Evolutionary conservation across 2,329 filamentous ascomycete species (phyloP), one percentile per base, ranked within the genome.

Genomic region (Pseudopyrenochaeta lycopersici): DNA sequence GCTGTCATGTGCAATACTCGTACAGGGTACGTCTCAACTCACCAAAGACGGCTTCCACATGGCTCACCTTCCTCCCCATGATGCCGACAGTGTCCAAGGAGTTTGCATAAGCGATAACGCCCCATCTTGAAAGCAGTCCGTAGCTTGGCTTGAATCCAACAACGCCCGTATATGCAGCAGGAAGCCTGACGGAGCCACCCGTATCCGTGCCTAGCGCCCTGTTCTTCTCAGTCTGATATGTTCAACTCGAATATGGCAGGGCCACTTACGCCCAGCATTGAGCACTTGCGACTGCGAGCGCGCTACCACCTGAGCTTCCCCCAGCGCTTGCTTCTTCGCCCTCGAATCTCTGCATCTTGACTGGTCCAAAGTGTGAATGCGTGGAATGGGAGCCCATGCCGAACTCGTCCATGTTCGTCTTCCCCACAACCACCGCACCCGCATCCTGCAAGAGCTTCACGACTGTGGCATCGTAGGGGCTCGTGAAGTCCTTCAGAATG

Each of bases 331-430:
- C 54, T 48, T 68, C 43, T 69, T 78, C 46, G 79, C 74, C 7
- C 77, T 79, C 56, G 84, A 87, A 46, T 73, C 79, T 58, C 21
- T 57, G 52, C 51, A 70, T 56, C 44, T 51, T 63, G 4, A 94
- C 90, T 1, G 85, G 73, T 1, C 90, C 90, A 64, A 88, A 86
- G 49, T 81, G 77, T 1, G 91, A 92, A 66, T 88, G 79, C 17
- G 82, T 83, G 1, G 88, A 90, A 71, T 97, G 89, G 7, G 92
- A 96, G 2, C 92, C 92, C 93, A 97, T 97, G 23, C 93, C 92
- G 72, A 97, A 97, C 72, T 96, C 95, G 77, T 98, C 95, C 81
- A 98, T 87, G 72, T 96, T 97, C 2, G 92, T 93, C 76, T 97
- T 97, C 6, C 89, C 90, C 1, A 88, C 82, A 1, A 94, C 74